Evolutionary conservation across 2,329 filamentous ascomycete genomes (phyloP), one percentile per base, ranked within the genome.

Genomic region (Clarireedia homoeocarpa): DNA sequence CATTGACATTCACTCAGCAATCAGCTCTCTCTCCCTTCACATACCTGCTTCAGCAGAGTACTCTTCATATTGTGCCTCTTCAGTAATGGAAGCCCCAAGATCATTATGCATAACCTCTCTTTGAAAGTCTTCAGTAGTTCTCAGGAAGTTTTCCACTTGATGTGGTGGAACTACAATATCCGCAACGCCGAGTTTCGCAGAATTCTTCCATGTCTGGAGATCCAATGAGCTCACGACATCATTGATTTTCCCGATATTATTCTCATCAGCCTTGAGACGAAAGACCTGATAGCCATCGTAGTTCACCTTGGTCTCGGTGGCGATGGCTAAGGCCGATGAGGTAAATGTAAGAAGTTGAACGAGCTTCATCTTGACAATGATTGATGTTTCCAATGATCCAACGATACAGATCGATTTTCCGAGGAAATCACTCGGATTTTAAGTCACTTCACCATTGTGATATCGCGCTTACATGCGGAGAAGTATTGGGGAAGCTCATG

Each of bases 251-350:
- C 63, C 63, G 5, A 71, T 59, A 40, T 74, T 64, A 12, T 67
- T 60, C 9, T 66, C 65, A 15, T 69, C 65, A 24, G 69, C 67
- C 48, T 74, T 65, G 17, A 55, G 53, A 34, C 72, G 71, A 53
- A 74, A 66, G 36, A 74, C 72, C 57, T 72, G 70, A 48, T 70
- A 71, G 36, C 73, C 73, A 62, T 72, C 69, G 60, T 76, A 74
- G 50, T 66, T 68, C 53, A 66, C 67, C 62, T 61, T 68, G 9
- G 44, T 20, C 14, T 20, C 34, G 14, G 24, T 15, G 5, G 50
- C 42, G 4, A 24, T 34, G 38, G 42, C 24, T 34, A 23, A 14
- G 5, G 26, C 51, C 4, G 42, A 23, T 4, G 51, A 26, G n/a
- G 17, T 34, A 48, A 54, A 26, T 12, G 24, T 49, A 7, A 54